Evolutionary conservation across 164 flowering plant species (phyloP).

Genomic region (Vitis rupestris): DNA sequence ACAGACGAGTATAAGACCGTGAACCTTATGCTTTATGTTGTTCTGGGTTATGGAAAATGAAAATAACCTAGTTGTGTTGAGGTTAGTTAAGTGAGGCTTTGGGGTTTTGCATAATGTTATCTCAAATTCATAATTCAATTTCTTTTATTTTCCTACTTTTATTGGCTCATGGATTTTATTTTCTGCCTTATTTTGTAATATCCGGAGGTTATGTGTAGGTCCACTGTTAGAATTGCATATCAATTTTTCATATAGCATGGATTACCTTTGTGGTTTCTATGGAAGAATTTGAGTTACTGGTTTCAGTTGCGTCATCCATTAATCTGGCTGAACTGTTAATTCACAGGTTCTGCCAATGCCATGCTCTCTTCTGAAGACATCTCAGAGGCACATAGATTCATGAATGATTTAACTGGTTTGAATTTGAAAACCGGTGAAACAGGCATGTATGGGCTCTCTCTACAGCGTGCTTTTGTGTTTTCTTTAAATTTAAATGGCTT

Average conservation of each 20-base stretch:
- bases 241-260: background rate
- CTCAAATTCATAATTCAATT: background rate
- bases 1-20: too few relatives aligned
- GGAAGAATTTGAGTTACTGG: background rate
- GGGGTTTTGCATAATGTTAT: too few relatives aligned
- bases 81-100: too few relatives aligned
- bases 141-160: background rate
- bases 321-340: slow-evolving; percentile 7
- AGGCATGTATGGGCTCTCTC: slow-evolving; percentile 50
- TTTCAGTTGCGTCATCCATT: background rate
- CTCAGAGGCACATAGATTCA: slow-evolving; percentile 54
- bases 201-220: background rate
- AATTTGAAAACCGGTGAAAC: slow-evolving; percentile 22
- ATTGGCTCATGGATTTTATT: background rate
- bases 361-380: slow-evolving; percentile 66
- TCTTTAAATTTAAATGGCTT: background rate
- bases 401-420: slow-evolving; percentile 46
- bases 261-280: background rate
- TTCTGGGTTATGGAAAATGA: background rate
- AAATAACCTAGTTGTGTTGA: too few relatives aligned
- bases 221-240: background rate
- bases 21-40: background rate
- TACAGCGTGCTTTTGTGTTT: background rate
- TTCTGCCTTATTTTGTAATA: too few relatives aligned
- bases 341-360: slow-evolving; percentile 78